Conservation (phyloP, 768 basidiomycete species). For the Strobilomyces confusus region DNA sequence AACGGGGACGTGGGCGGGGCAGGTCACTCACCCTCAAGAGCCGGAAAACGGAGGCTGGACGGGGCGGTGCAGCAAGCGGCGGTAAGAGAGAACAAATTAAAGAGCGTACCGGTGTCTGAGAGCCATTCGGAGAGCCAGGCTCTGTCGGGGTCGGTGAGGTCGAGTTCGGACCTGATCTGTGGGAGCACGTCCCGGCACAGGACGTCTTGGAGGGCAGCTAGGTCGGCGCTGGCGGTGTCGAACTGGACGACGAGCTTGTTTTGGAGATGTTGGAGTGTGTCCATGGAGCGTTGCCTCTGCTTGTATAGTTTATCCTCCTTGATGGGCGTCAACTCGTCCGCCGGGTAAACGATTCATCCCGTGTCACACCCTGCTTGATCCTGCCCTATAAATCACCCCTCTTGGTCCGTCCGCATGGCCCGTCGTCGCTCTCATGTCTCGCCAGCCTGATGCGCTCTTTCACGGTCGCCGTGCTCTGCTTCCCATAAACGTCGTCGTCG, state of each 20-base stretch:
- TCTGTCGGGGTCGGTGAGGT: slow-evolving; percentile 42
- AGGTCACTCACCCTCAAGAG: slow-evolving; percentile 52
- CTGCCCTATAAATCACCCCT: neutral
- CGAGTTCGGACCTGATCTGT: slow-evolving; percentile 54
- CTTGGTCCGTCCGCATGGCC: neutral
- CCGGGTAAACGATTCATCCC: neutral
- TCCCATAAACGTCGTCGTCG: slow-evolving; percentile 38
- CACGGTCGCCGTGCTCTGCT: slow-evolving; percentile 22
- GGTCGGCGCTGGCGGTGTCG: slow-evolving; percentile 42
- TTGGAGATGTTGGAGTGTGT: slow-evolving; percentile 39
- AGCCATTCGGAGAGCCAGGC: slow-evolving; percentile 61
- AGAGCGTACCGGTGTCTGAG: slow-evolving; percentile 55
- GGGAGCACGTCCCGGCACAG: slow-evolving; percentile 58
- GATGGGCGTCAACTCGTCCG: no score
- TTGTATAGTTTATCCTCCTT: neutral
- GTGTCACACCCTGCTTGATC: neutral
- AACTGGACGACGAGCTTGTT: slow-evolving; percentile 51
- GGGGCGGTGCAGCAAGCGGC: neutral
- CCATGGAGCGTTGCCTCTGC: neutral
- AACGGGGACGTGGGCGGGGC: neutral
- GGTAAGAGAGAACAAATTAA: no score
- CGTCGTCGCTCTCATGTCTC: neutral
- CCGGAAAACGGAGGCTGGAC: slow-evolving; percentile 52
- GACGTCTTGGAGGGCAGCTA: slow-evolving; percentile 46
- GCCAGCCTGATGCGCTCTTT: slow-evolving; percentile 10